A percentile compares a stretch with the other conserved stretches of the same genome.
Conservation (phyloP, 192 early-diverging fungal genomes). For the Spinellus fusiger region DNA sequence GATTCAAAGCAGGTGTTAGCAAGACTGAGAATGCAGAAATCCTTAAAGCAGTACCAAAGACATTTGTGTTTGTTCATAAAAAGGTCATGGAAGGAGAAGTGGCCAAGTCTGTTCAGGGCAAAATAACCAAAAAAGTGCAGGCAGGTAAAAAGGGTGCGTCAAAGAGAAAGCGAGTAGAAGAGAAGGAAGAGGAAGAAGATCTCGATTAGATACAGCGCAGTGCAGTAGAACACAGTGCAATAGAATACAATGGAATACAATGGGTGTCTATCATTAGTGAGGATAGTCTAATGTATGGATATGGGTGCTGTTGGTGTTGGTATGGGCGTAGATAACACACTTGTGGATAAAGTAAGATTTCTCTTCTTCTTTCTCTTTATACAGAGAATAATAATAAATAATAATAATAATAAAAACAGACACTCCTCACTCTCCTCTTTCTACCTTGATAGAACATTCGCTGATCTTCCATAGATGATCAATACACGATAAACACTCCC, state of each 20-base stretch:
- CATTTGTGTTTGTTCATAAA: slow-evolving; percentile 62
- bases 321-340: too few species aligned
- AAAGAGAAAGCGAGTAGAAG: not conserved
- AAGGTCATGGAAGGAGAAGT: slow-evolving; percentile 39
- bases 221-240: not conserved
- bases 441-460: too few species aligned
- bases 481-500: too few species aligned
- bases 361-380: too few species aligned
- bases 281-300: too few species aligned
- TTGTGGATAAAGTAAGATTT: too few species aligned
- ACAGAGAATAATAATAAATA: too few species aligned
- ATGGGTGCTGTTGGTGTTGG: too few species aligned
- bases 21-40: slow-evolving; percentile 78
- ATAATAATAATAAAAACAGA: too few species aligned
- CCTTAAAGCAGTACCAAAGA: slow-evolving; percentile 51
- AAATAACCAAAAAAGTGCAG: slow-evolving; percentile 3
- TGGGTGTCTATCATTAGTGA: too few species aligned
- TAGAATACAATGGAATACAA: not conserved
- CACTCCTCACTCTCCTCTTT: too few species aligned
- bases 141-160: slow-evolving; percentile 5
- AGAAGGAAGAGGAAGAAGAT: slow-evolving; percentile 4
- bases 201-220: not conserved
- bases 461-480: too few species aligned
- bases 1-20: slow-evolving; percentile 79
- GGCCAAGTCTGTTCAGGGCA: slow-evolving; percentile 22